Percentiles rank a stretch among this genome's conserved stretches.
phyloP scores from a whole-genome alignment of 805 yeast species.

The Kodamaea jinghongensis region DNA sequence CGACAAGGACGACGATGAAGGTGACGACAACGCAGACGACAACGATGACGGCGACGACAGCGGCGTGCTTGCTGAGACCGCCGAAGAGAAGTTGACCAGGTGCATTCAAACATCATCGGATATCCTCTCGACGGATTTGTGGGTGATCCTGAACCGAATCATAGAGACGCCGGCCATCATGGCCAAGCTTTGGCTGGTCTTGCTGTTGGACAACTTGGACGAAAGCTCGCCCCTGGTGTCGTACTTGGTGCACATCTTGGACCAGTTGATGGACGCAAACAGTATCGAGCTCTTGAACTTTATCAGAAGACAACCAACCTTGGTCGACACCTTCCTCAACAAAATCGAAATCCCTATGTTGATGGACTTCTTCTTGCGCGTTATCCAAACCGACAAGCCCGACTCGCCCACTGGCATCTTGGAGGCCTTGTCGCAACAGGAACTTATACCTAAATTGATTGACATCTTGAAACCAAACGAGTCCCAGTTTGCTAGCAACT shows the following conservation, averaged over 20 bases:
- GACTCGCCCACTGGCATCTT: conserved; percentile 86
- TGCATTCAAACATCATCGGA: conserved; percentile 41
- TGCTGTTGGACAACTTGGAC: conserved; percentile 27
- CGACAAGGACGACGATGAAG: conserved; percentile 1
- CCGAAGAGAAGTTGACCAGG: conserved; percentile 34
- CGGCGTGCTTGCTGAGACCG: conserved; percentile 25
- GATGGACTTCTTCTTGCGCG: conserved; percentile 87
- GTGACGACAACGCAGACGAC: conserved; percentile 11
- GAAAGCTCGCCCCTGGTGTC: conserved; percentile 41
- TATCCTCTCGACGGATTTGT: conserved; percentile 38
- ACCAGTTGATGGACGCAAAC: conserved; percentile 71
- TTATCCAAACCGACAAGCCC: conserved; percentile 90
- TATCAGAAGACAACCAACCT: conserved; percentile 60
- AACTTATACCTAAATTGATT: conserved; percentile 69
- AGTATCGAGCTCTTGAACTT: conserved; percentile 64
- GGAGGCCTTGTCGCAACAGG: conserved; percentile 68
- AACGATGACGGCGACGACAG: conserved; percentile 16
- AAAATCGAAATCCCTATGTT: conserved; percentile 92
- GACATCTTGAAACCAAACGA: conserved; percentile 66
- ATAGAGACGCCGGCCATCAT: conserved; percentile 42
- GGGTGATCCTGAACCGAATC: conserved; percentile 43
- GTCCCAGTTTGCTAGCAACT: conserved; percentile 44
- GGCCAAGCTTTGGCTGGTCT: conserved; percentile 41
- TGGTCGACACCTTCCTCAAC: conserved; percentile 76
- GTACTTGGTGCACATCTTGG: conserved; percentile 62